Conservation (phyloP, 192 early-diverging fungal genomes). For the Dissophora ornata region DNA sequence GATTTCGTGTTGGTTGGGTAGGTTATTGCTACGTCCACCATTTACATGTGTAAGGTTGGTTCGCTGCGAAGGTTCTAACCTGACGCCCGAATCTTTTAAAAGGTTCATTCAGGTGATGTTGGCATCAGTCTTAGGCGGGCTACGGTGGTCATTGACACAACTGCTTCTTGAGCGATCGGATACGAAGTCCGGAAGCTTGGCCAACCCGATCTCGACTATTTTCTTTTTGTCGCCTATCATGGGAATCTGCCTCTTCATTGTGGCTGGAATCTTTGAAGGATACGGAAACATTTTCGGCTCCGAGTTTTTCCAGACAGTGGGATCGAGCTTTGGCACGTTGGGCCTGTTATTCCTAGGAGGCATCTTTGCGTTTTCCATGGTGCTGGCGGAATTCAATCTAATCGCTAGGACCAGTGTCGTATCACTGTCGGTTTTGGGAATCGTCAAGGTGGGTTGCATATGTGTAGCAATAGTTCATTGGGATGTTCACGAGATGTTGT, state of each 20-base stretch:
- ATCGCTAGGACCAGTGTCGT: slow-evolving; percentile 89
- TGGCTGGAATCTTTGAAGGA: slow-evolving; percentile 75
- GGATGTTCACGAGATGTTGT: too few relatives aligned
- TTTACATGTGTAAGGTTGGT: too few relatives aligned
- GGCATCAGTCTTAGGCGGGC: slow-evolving; percentile 84
- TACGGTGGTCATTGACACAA: slow-evolving; percentile 92
- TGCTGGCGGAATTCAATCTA: slow-evolving; percentile 86
- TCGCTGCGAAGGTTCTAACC: too few relatives aligned
- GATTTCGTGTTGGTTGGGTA: slow-evolving; percentile 83
- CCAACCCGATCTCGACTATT: slow-evolving; percentile 89
- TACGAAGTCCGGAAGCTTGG: slow-evolving; percentile 80
- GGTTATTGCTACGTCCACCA: too few relatives aligned
- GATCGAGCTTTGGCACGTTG: slow-evolving; percentile 57
- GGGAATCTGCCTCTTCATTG: slow-evolving; percentile 71
- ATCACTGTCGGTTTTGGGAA: slow-evolving; percentile 89
- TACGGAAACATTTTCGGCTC: slow-evolving; percentile 63
- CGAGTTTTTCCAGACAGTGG: slow-evolving; percentile 63
- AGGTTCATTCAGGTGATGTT: slow-evolving; percentile 80
- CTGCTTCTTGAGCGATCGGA: slow-evolving; percentile 71
- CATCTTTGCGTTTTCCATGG: slow-evolving; percentile 87
- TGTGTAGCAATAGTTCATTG: too few relatives aligned
- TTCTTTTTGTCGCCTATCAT: slow-evolving; percentile 87
- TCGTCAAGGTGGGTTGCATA: slow-evolving; percentile 65
- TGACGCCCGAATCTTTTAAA: too few relatives aligned
- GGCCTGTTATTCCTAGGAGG: slow-evolving; percentile 79